Base-by-base conservation (phyloP, 2,329 filamentous ascomycete genomes). In the Cladosporium cucumerinum region DNA sequence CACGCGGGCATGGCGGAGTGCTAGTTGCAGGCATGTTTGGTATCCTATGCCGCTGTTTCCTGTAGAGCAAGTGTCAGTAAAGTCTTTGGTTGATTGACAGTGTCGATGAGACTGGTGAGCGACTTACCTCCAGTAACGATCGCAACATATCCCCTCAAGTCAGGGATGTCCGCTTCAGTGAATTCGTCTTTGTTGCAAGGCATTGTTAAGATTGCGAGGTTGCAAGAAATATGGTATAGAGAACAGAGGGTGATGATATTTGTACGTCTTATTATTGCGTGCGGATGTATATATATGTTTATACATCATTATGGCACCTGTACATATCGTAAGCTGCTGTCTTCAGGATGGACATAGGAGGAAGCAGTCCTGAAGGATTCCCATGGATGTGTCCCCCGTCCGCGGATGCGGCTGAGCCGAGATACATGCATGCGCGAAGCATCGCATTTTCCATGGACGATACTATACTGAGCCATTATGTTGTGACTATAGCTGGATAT, bases 1-100 rank as follows among this genome's bases (percentile, higher is more conserved):
- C 2, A 62, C 60, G 11, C 60, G 48, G 3, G 60, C 60, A 43
- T 55, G 23, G 16, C 30, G 60, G n/a, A 62, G 60, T 6, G 60
- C 60, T 5, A 62, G 39, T 46, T 46, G 39, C n/a, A 46, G 39
- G 8, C 39, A 11, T 46, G 39, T 46, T 21, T 46, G 39, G 39
- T 46, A 46, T 10, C 39, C 39, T n/a, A 46, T 46, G 39, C 39
- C 39, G 39, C 39, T 46, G 39, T 46, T 46, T 21, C 39, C 39
- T 46, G 39, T 30, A 8, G 28, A 8, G 10, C 28, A 8, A 8
- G 7, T 6, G 28, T 30, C 7, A 30, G 28, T 5, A 1, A 5
- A 5, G 3, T 1, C 10, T 30, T 30, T 8, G 28, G 26, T 28
- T 28, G 7, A 28, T 28, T 4, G 26, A 28, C 26, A 28, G 26